Evolutionary conservation across 2,329 filamentous ascomycete genomes (phyloP).

Genomic region (Colletotrichum paranaense): DNA sequence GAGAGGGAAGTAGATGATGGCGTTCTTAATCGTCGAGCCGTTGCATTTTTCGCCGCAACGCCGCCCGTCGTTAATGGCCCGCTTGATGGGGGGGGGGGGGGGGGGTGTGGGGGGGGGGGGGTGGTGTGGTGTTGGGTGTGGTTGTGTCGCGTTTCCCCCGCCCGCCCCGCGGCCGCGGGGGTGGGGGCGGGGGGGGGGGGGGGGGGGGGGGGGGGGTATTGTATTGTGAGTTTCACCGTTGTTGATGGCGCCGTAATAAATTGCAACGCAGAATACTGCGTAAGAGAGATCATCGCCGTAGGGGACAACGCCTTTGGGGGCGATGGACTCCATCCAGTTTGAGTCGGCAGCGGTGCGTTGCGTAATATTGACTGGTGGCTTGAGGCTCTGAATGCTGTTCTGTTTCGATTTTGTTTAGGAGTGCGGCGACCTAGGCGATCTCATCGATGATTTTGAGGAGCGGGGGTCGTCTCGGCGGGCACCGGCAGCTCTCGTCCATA

Average conservation of each 20-base stretch:
- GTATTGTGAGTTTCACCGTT: slow-evolving; percentile 52
- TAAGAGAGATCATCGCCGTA: slow-evolving; percentile 47
- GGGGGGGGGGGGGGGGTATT: slow-evolving; percentile 36
- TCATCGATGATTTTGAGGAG: slow-evolving; percentile 37
- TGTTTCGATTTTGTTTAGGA: slow-evolving; percentile 40
- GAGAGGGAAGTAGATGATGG: slow-evolving; percentile 43
- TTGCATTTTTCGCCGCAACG: slow-evolving; percentile 36
- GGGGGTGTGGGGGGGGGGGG: no score
- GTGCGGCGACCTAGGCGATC: slow-evolving; percentile 40
- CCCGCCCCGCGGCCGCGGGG: no score
- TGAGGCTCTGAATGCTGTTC: not conserved
- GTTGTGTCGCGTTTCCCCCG: no score
- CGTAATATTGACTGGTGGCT: not conserved
- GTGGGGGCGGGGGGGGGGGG: slow-evolving; percentile 35
- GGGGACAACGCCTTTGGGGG: not conserved
- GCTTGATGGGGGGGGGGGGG: slow-evolving; percentile 37
- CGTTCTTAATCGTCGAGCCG: slow-evolving; percentile 31
- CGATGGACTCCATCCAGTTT: slow-evolving; percentile 8
- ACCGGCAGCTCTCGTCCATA: not conserved
- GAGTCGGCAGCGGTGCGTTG: not conserved
- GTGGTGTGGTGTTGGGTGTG: no score
- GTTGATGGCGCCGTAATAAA: slow-evolving; percentile 66
- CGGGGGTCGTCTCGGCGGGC: not conserved
- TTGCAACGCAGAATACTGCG: slow-evolving; percentile 67
- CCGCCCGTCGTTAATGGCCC: slow-evolving; percentile 33